Base-by-base conservation (phyloP, 768 basidiomycete species). In the Crucibulum laeve region DNA sequence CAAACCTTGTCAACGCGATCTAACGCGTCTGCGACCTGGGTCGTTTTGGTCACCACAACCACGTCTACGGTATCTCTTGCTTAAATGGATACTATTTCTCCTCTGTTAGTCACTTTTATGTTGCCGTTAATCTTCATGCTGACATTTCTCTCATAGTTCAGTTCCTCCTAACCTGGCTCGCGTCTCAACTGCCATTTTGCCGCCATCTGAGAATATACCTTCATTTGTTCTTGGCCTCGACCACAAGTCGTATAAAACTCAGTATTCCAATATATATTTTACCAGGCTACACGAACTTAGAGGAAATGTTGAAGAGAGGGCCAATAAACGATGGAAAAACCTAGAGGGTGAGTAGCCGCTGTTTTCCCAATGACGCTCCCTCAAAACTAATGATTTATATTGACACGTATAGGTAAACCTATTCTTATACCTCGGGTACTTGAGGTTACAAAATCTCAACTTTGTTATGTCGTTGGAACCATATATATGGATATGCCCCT, bases 401-500 rank as follows among this genome's bases (percentile, higher is more conserved):
- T 41, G 36, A 25, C 25, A n/a, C 21, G 22, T 36, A 38, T 54
- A 90, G 89, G 82, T 6, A 70, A 75, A 8, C 91, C 92, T 0
- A 56, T 73, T 8, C 73, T 83, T 23, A 77, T 94, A n/a, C 74
- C 82, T 4, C 76, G 90, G 23, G 87, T 95, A 2, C 79, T 96
- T 3, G 95, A 98, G 45, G 84, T 98, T 5, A 68, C 82, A 36
- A 88, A 91, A 53, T 85, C 86, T 1, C 71, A 86, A 54, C 69
- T 95, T 43, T 96, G 92, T 62, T 97, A 86, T 62, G 77, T 98
- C 48, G 70, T 96, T 42, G 96, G 96, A 3, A 99, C 96, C 0
- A 84, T 97, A 4, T 99, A 97, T 62, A 86, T 98, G 82, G 93
- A 99, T 47, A 99, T 99, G 96, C 91, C 93, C 6, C 72, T 98